These are phyloP conservation scores for Plantago ovata DNA, from an alignment of 257 asterid species.

Conservation along the genomic window DNA sequence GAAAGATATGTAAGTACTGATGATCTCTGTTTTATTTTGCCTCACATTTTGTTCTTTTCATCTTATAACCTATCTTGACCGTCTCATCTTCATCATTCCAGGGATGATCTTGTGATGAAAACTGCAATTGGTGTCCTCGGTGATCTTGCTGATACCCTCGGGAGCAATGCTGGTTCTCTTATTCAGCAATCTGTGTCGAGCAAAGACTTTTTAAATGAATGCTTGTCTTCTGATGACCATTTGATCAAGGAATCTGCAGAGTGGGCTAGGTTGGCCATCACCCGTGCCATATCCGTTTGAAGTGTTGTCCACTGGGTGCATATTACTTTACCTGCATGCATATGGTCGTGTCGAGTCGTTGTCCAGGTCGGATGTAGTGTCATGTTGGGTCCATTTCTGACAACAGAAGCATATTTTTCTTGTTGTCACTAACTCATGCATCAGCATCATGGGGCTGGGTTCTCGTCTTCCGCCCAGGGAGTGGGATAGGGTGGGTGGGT, in stretches of 20 bases:
- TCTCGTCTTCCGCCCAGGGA: conserved; percentile 24
- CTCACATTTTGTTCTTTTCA: neutral
- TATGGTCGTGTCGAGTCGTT: conserved; percentile 74
- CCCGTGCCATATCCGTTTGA: conserved; percentile 88
- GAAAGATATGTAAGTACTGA: conserved; percentile 64
- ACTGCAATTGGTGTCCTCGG: conserved; percentile 93
- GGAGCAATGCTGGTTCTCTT: conserved; percentile 77
- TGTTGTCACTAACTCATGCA: conserved; percentile 73
- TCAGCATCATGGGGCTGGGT: conserved; percentile 53
- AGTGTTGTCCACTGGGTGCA: conserved; percentile 36
- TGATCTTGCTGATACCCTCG: conserved; percentile 89
- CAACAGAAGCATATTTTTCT: conserved; percentile 41
- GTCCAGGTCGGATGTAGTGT: conserved; percentile 22
- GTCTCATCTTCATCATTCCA: conserved; percentile 25
- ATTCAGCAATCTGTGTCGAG: conserved; percentile 78
- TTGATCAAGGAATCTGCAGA: conserved; percentile 91
- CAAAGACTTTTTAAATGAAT: conserved; percentile 79
- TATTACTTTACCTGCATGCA: conserved; percentile 69
- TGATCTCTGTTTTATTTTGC: conserved; percentile 8
- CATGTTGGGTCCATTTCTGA: conserved; percentile 52
- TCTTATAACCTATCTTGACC: neutral
- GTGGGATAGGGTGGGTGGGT: neutral
- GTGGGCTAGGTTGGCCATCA: conserved; percentile 92
- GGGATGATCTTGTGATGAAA: conserved; percentile 95
- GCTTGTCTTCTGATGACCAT: conserved; percentile 86